Percentiles rank a stretch among this genome's conserved stretches.
Conservation (phyloP, 2,329 filamentous ascomycete species). For the Fusarium sp. region DNA sequence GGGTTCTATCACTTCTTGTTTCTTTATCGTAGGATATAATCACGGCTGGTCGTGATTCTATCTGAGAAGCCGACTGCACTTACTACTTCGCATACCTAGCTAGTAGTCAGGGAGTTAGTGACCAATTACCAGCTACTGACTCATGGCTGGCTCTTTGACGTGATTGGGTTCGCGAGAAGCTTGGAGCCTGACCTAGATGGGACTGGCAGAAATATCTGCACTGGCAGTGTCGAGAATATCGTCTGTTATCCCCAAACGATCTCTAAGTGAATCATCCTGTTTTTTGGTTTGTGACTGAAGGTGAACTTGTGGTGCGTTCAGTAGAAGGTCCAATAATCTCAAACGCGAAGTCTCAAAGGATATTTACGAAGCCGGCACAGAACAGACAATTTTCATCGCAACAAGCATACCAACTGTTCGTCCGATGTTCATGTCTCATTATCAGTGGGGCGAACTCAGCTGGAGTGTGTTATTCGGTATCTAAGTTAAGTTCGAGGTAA, state of each 20-base stretch:
- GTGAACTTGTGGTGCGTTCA: too few species aligned
- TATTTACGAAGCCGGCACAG: too few species aligned
- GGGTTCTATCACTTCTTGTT: neutral
- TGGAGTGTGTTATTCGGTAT: neutral
- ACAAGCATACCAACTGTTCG: too few species aligned
- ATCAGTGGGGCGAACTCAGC: neutral
- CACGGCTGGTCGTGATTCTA: too few species aligned
- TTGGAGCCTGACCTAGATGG: neutral
- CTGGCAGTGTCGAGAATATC: neutral
- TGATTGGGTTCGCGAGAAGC: too few species aligned
- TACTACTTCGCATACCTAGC: neutral
- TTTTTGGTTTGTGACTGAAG: neutral
- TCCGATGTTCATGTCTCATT: neutral
- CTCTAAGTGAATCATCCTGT: neutral
- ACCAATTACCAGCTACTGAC: neutral
- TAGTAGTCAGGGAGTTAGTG: neutral
- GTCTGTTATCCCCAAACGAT: neutral
- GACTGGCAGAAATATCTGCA: rapidly evolving
- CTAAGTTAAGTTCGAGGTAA: too few species aligned
- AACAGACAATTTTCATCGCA: neutral
- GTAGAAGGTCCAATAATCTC: rapidly evolving
- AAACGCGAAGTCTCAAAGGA: rapidly evolving
- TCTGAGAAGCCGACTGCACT: neutral
- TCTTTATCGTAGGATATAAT: neutral
- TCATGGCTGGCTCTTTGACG: neutral